A percentile compares a stretch with the other conserved stretches of the same genome.
phyloP scores from a whole-genome alignment of 805 yeast genomes.

The Ogataea saltuana region DNA sequence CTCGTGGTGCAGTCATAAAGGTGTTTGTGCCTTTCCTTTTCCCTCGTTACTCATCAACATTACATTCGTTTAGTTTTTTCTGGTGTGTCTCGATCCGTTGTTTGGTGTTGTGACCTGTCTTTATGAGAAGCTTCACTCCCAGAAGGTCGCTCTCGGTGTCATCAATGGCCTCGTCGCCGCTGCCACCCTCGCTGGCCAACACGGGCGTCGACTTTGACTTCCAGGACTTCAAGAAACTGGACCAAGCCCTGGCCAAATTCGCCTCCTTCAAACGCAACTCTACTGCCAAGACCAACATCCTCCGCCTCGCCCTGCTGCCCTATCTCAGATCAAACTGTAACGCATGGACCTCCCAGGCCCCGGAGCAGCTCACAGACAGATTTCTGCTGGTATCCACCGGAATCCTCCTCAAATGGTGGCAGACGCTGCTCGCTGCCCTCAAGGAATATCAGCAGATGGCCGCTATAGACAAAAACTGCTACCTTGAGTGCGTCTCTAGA shows the following conservation, averaged over 20 bases:
- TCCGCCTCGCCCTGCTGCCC: conserved; percentile 49
- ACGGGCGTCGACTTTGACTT: conserved; percentile 18
- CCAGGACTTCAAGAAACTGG: conserved; percentile 39
- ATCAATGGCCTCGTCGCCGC: conserved; percentile 12
- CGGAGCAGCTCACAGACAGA: conserved; percentile 10
- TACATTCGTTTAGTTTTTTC: too few relatives aligned
- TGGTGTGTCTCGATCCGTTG: too few relatives aligned
- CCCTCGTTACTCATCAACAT: background rate
- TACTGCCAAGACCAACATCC: conserved; percentile 45
- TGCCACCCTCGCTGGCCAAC: conserved; percentile 2
- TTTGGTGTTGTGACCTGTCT: background rate
- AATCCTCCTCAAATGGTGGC: conserved; percentile 52
- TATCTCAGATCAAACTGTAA: conserved; percentile 36
- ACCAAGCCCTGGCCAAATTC: conserved; percentile 46
- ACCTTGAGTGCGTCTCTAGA: conserved; percentile 54
- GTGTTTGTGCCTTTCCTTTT: background rate
- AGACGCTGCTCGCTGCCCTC: conserved; percentile 39
- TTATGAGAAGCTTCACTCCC: conserved; percentile 10
- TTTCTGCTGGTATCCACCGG: conserved; percentile 13
- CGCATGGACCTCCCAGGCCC: conserved; percentile 16
- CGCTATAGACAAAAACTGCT: conserved; percentile 50
- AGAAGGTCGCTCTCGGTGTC: conserved; percentile 16
- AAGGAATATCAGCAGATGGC: conserved; percentile 39
- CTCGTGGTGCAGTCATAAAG: too few relatives aligned
- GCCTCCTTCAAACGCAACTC: conserved; percentile 38